A percentile compares a stretch with the other conserved stretches of the same genome.
Evolutionary conservation across 2,329 filamentous ascomycete genomes (phyloP).

Genomic region (Fusarium sarcochroum): DNA sequence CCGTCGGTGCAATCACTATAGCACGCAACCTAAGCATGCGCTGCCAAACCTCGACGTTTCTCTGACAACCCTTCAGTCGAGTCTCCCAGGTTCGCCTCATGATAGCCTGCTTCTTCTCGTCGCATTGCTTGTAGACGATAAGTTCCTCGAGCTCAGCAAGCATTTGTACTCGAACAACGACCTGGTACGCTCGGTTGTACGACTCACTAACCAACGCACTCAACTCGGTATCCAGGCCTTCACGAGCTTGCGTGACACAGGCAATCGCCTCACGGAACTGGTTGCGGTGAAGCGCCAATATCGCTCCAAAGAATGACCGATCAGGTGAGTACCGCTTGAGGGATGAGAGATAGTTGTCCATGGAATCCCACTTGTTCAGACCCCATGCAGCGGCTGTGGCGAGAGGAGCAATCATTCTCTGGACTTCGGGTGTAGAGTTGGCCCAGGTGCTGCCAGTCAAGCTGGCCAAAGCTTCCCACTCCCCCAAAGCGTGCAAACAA

Average conservation of each 20-base stretch:
- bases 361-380: conserved; percentile 95
- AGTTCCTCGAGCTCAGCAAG: conserved; percentile 98
- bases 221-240: conserved; percentile 94
- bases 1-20: conserved; percentile 89
- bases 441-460: conserved; percentile 95
- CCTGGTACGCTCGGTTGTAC: conserved; percentile 96
- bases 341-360: conserved; percentile 96
- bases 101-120: conserved; percentile 87
- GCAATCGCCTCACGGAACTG: conserved; percentile 92
- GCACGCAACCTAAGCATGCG: conserved; percentile 96
- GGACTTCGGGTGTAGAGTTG: conserved; percentile 87
- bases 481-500: conserved; percentile 94
- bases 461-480: conserved; percentile 94
- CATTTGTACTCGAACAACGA: conserved; percentile 99
- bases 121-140: conserved; percentile 96
- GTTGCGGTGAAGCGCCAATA: conserved; percentile 93
- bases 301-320: conserved; percentile 96
- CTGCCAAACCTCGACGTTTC: conserved; percentile 98
- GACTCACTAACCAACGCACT: conserved; percentile 98
- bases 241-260: conserved; percentile 91
- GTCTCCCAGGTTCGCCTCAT: conserved; percentile 97
- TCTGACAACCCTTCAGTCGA: conserved; percentile 92
- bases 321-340: conserved; percentile 97
- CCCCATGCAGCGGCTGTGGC: conserved; percentile 98
- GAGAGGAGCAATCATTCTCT: conserved; percentile 90